Percentiles rank a stretch among this genome's conserved stretches.
Conservation (phyloP, 768 basidiomycete species). For the Amanita pallidorosea region DNA sequence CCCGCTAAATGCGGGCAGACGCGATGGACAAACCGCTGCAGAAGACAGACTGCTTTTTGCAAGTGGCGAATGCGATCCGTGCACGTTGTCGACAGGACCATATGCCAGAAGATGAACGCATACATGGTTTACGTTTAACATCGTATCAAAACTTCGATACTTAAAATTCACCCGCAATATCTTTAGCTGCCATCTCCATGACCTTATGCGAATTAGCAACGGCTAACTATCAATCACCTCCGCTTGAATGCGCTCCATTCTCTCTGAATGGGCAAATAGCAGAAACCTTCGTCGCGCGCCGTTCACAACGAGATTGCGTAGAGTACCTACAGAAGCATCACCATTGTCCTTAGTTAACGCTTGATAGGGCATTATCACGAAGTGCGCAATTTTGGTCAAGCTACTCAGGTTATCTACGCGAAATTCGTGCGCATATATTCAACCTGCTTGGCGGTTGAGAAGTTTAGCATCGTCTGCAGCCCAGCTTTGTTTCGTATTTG, state of each 20-base stretch:
- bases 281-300: constrained; percentile 43
- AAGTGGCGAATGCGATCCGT: constrained; percentile 36
- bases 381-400: constrained; percentile 82
- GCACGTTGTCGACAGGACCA: constrained; percentile 44
- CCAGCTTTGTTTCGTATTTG: constrained; percentile 67
- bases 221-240: constrained; percentile 54
- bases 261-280: constrained; percentile 17
- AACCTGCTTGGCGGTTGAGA: constrained; percentile 1
- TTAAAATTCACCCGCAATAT: neutral
- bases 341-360: neutral
- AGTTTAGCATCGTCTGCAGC: constrained; percentile 27
- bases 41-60: constrained; percentile 56
- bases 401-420: constrained; percentile 74
- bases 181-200: constrained; percentile 60
- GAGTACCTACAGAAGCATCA: constrained; percentile 15
- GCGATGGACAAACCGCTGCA: neutral
- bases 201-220: constrained; percentile 75
- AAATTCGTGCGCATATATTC: constrained; percentile 46
- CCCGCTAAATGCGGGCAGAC: neutral
- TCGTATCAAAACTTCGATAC: neutral
- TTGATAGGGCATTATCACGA: constrained; percentile 52
- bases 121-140: constrained; percentile 32
- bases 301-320: constrained; percentile 16
- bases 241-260: constrained; percentile 50
- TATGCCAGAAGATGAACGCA: constrained; percentile 47